Evolutionary conservation across 108 stramenopile species (phyloP), one percentile per base, ranked within the genome.

Genomic region (Chaetoceros muelleri): DNA sequence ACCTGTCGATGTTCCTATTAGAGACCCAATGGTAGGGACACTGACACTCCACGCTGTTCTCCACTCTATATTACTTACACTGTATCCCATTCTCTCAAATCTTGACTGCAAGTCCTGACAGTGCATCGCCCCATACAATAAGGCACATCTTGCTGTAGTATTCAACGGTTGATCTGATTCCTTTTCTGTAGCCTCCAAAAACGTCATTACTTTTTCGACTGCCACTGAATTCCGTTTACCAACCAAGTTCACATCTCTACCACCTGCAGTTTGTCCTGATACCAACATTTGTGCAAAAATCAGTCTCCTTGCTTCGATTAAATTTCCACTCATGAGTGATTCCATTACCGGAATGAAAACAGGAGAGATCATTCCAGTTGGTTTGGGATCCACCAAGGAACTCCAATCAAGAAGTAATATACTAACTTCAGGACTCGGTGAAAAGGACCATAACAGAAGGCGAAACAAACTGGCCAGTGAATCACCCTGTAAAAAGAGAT

Each of bases 321-420:
- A 63, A 31, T 58, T 57, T 1, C 76, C 72, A 10, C 48, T 50
- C 24, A 70, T 28, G 48, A 77, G 23, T 26, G 63, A 60, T 2
- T 66, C 21, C 46, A 77, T 21, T 0, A 73, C 69, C 7, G 76
- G 70, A 30, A 65, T 49, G 23, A 72, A 71, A 28, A 77, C 63
- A 1, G 69, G 65, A 26, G 57, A 58, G 2, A 74, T 62, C 22
- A 60, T 65, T 2, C 64, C 60, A 27, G 69, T 48, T 30, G 31
- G 49, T 3, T 48, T 27, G 31, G 24, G 30, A n/a, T n/a, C n/a
- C 53, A 53, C 34, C 30, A 70, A 34, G 21, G 76, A 83, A 28
- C 77, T 76, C 84, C 84, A 89, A 57, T 89, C 87, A 26, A 89
- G 53, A 0, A 89, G 51, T 28, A 85, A 52, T 26, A 89, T 68